Base-by-base conservation (phyloP, 768 basidiomycete genomes). In the Xanthoconium purpureum region DNA sequence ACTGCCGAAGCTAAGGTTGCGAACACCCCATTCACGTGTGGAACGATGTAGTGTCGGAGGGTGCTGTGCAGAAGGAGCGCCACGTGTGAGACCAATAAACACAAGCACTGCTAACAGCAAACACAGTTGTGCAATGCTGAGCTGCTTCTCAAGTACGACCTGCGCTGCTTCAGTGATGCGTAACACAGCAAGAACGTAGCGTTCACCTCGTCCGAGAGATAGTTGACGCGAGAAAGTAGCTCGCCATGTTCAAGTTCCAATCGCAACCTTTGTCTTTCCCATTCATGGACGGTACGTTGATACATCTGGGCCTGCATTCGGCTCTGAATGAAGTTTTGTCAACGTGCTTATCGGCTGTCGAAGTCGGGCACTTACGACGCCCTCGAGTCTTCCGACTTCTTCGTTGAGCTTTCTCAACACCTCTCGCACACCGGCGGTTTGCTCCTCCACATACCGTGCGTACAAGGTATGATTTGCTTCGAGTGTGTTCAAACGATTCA, bases 401-500 rank as follows among this genome's bases (percentile, higher is more conserved):
- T 90, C 88, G 15, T 85, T 84, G 9, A 98, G 72, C 18, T 89
- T 76, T 54, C 80, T 80, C 35, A 98, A 76, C 47, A 91, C 80
- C 36, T 89, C 87, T 6, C 91, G 76, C 18, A 97, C 81, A 32
- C 84, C 82, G 14, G 79, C 71, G 0, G 86, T 89, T 65, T 98
- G 96, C 66, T 95, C 93, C 63, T 94, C 94, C 13, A 97, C 85
- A 67, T 97, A 98, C 17, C 84, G 73, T 20, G 85, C 81, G 43
- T 91, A 88, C 5, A 98, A 77, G 0, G 91, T 91, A 47, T 94
- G 89, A 63, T 95, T 97, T 10, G 81, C 81, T 71, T 98, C 95
- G 14, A 98, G 80, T 7, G 84, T 82, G 3, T 84, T 82, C 12
- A 99, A 79, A 8, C 94, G 87, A 63, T 97, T 96, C 85, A 95